A percentile compares a stretch with the other conserved stretches of the same genome.
These are phyloP conservation scores for Cercospora janseana DNA, from an alignment of 2,329 filamentous ascomycete genomes.

Conservation along the genomic window DNA sequence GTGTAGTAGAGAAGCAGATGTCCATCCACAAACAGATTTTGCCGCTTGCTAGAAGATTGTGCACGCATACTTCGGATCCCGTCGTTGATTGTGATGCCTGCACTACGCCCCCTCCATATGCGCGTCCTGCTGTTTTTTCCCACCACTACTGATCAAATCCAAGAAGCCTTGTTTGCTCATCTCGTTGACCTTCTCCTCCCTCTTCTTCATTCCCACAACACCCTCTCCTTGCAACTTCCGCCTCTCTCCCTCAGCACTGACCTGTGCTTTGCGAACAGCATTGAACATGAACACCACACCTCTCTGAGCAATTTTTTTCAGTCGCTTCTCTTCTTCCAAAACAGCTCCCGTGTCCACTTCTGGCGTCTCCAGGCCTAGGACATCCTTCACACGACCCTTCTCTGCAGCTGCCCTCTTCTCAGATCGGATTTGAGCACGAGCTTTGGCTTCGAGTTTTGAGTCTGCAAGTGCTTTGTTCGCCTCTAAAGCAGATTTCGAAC, in stretches of 20 bases:
- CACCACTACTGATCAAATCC: constrained; percentile 71
- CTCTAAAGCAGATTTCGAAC: constrained; percentile 71
- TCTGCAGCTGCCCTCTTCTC: constrained; percentile 78
- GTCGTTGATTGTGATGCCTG: no score
- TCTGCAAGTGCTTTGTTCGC: constrained; percentile 72
- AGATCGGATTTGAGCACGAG: constrained; percentile 71
- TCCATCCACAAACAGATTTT: no score
- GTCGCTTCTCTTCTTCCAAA: constrained; percentile 69
- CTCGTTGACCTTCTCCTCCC: constrained; percentile 87
- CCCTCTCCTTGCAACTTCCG: constrained; percentile 67
- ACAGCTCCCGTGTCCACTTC: constrained; percentile 51
- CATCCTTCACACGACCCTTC: constrained; percentile 84
- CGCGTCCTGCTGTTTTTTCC: constrained; percentile 38
- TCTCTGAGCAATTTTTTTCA: constrained; percentile 85
- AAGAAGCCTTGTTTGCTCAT: constrained; percentile 97
- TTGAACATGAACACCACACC: constrained; percentile 97
- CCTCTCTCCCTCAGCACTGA: constrained; percentile 78
- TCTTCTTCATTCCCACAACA: constrained; percentile 72
- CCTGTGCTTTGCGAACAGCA: constrained; percentile 86
- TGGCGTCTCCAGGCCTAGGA: constrained; percentile 63
- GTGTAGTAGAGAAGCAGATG: no score
- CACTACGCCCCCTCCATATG: background rate
- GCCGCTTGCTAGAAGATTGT: no score
- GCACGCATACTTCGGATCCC: no score
- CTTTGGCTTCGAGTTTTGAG: constrained; percentile 75